These are phyloP conservation scores for Saprolegnia diclina DNA, from an alignment of 352 stramenopile species.

Conservation along the genomic window DNA sequence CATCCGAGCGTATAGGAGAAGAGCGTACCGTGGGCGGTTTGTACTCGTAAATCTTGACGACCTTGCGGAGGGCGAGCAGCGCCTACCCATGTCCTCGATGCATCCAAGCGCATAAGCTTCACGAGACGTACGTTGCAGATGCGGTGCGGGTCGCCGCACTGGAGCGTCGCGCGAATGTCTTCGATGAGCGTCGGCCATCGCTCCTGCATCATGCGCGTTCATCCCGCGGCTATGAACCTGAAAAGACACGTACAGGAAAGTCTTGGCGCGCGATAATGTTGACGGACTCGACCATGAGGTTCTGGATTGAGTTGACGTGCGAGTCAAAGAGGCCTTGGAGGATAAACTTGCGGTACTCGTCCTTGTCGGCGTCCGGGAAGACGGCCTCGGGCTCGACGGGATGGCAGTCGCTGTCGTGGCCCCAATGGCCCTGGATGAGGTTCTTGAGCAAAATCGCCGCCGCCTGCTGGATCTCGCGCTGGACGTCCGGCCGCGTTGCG, in stretches of 20 bases:
- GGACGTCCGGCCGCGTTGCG: constrained; percentile 57
- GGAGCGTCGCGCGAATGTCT: constrained; percentile 84
- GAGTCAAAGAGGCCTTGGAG: constrained; percentile 68
- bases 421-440: constrained; percentile 92
- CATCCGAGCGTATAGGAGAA: constrained; percentile 5
- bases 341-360: constrained; percentile 31
- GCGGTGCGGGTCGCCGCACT: constrained; percentile 73
- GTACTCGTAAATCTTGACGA: constrained; percentile 98
- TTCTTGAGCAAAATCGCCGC: constrained; percentile 95
- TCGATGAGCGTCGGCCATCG: constrained; percentile 90
- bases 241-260: constrained; percentile 66
- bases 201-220: constrained; percentile 26
- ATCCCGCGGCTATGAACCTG: neutral
- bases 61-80: constrained; percentile 91
- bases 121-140: constrained; percentile 59
- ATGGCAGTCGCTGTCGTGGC: constrained; percentile 70
- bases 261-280: constrained; percentile 92
- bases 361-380: constrained; percentile 30
- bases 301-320: constrained; percentile 84
- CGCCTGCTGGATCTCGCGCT: constrained; percentile 86
- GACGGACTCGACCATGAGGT: constrained; percentile 92
- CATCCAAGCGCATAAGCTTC: neutral
- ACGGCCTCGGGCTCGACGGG: constrained; percentile 49
- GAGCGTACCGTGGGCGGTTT: constrained; percentile 77
- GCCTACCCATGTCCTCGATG: constrained; percentile 47